These are phyloP conservation scores for Hyaloscypha finlandica DNA, from an alignment of 495 filamentous ascomycete genomes.

Conservation along the genomic window DNA sequence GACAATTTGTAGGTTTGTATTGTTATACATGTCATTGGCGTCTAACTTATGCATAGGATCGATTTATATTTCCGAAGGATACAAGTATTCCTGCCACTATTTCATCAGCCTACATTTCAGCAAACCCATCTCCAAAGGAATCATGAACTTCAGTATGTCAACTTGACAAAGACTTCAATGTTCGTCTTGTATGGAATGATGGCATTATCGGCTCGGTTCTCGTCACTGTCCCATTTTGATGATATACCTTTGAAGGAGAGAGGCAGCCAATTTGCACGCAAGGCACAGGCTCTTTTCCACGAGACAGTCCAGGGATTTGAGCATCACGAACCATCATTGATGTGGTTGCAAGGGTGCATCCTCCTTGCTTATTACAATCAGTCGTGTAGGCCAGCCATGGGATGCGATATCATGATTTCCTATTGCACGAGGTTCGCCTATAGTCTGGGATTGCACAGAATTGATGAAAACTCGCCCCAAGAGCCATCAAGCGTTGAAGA, in stretches of 20 bases:
- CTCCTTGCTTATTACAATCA: conserved; percentile 3
- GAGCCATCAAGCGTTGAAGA: neutral
- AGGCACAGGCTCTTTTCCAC: neutral
- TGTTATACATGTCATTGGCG: conserved; percentile 22
- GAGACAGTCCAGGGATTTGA: neutral
- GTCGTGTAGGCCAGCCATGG: neutral
- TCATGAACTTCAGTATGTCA: neutral
- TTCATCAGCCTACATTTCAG: conserved; percentile 1
- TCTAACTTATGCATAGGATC: conserved; percentile 1
- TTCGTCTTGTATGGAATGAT: conserved; percentile 5
- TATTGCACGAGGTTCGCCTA: neutral
- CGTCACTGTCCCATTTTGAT: neutral
- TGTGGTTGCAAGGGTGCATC: conserved; percentile 4
- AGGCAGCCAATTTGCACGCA: neutral
- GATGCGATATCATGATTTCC: neutral
- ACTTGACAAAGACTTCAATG: neutral
- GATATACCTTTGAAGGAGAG: neutral
- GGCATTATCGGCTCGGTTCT: conserved; percentile 1
- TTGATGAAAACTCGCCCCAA: neutral
- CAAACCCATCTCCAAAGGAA: no score
- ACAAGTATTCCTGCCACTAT: conserved; percentile 11
- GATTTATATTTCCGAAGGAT: conserved; percentile 3
- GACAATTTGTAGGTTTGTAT: no score
- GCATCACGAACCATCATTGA: neutral
- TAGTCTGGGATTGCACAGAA: neutral